Conservation (phyloP, 371 early-diverging fungal species). For the Parasitella parasitica region DNA sequence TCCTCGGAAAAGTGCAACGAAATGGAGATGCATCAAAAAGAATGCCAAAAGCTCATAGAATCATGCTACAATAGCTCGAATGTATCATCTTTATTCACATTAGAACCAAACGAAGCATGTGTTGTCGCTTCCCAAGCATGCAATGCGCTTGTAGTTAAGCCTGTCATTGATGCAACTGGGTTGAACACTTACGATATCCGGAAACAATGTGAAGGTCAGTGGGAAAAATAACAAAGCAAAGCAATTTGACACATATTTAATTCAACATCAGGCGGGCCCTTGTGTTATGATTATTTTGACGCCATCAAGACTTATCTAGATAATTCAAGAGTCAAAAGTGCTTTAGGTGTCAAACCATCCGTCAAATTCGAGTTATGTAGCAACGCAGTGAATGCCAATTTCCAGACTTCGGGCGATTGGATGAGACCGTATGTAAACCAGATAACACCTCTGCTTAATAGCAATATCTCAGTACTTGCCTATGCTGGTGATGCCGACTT, state of each 20-base stretch:
- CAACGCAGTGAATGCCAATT: slow-evolving; percentile 58
- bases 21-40: slow-evolving; percentile 69
- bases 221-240: not conserved
- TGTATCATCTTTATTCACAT: slow-evolving; percentile 21
- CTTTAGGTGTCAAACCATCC: slow-evolving; percentile 60
- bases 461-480: slow-evolving; percentile 71
- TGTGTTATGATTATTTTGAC: slow-evolving; percentile 77
- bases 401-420: slow-evolving; percentile 18
- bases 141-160: slow-evolving; percentile 64
- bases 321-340: slow-evolving; percentile 63
- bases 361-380: slow-evolving; percentile 70
- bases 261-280: slow-evolving; percentile 13
- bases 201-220: slow-evolving; percentile 50
- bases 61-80: slow-evolving; percentile 80
- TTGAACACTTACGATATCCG: slow-evolving; percentile 73
- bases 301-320: slow-evolving; percentile 74
- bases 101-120: slow-evolving; percentile 49
- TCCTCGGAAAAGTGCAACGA: slow-evolving; percentile 58
- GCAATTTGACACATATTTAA: not conserved
- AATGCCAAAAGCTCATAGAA: slow-evolving; percentile 73
- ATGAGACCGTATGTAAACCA: slow-evolving; percentile 23
- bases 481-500: slow-evolving; percentile 90
- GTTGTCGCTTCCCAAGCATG: slow-evolving; percentile 82
- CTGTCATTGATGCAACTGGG: slow-evolving; percentile 50
- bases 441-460: slow-evolving; percentile 17